Percentiles rank a stretch among this genome's conserved stretches.
These are phyloP conservation scores for Clausena lansium DNA, from an alignment of 345 rosid genomes.

Conservation along the genomic window DNA sequence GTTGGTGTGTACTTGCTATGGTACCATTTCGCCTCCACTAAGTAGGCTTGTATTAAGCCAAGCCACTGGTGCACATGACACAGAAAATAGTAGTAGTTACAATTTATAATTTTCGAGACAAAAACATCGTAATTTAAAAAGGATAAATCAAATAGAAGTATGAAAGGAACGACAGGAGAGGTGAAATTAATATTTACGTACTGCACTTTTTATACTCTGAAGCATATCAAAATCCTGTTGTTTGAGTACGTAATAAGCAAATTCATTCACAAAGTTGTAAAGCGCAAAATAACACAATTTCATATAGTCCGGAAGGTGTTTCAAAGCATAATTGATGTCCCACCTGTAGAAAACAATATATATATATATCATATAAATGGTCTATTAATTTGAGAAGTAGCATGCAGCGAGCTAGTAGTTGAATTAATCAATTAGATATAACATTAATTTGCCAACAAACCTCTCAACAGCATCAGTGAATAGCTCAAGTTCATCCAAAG, in stretches of 20 bases:
- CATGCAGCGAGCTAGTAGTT: too few relatives aligned
- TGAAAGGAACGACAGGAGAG: too few relatives aligned
- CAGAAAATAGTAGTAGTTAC: not conserved
- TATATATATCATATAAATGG: too few relatives aligned
- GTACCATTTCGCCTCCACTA: conserved; percentile 27
- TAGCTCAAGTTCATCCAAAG: too few relatives aligned
- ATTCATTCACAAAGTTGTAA: conserved; percentile 25
- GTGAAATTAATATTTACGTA: not conserved
- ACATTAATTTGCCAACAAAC: not conserved
- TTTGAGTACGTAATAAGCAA: conserved; percentile 17
- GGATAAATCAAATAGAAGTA: too few relatives aligned
- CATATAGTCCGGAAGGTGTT: conserved; percentile 31
- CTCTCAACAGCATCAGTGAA: not conserved
- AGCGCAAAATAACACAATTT: conserved; percentile 29
- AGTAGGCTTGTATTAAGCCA: conserved; percentile 11
- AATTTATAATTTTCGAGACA: too few relatives aligned
- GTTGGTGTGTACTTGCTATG: not conserved
- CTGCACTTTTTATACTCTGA: conserved; percentile 8
- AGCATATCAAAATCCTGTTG: conserved; percentile 12
- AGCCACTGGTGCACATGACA: conserved; percentile 18
- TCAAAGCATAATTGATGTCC: conserved; percentile 18
- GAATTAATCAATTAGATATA: too few relatives aligned
- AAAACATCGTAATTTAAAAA: too few relatives aligned
- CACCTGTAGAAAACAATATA: conserved; percentile 22
- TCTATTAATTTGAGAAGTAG: too few relatives aligned